Evolutionary conservation across 2,329 filamentous ascomycete species (phyloP), one percentile per base, ranked within the genome.

Genomic region (Penicillium sp.): DNA sequence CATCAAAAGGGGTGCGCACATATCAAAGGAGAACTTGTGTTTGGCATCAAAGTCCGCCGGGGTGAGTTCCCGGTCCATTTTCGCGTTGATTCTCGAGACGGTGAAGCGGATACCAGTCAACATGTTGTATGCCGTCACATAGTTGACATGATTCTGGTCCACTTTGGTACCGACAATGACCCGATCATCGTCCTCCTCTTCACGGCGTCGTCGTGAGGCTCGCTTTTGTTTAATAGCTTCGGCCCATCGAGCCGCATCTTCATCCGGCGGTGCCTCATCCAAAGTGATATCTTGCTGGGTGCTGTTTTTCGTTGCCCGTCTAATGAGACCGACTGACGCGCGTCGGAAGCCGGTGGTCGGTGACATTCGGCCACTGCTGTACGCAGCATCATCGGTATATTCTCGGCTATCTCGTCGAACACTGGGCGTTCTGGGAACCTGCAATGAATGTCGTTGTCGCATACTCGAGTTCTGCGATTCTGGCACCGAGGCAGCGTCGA

Each of bases 41-140:
- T 91, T 93, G 62, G 90, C 89, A 60, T 91, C 85, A 78, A 99
- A 99, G 79, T 99, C 94, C 62, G 88, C 90, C 74, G 94, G 89
- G 13, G 90, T 96, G 66, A 99, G 78, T 57, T 92, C 87, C 55
- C 93, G 88, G 75, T 97, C 92, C 75, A 97, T 85, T 78, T 99
- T 99, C 45, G 94, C 94, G 72, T 99, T 97, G 56, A 93, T 96
- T 69, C 94, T 85, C 62, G 93, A 97, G 27, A 99, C 94, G 43
- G 91, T 93, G 69, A 97, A 96, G 56, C 94, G 92, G 73, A 99
- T 99, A 62, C 94, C 94, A 40, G 94, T 99, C 78, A 99, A 84
- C 94, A 99, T 99, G 77, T 99, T 99, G 81, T 99, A 99, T 58
- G 94, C 94, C 2, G 92, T 97, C 45, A 96, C 92, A 88, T 90